Conservation (phyloP, 495 filamentous ascomycete species). For the Tuber aestivum region DNA sequence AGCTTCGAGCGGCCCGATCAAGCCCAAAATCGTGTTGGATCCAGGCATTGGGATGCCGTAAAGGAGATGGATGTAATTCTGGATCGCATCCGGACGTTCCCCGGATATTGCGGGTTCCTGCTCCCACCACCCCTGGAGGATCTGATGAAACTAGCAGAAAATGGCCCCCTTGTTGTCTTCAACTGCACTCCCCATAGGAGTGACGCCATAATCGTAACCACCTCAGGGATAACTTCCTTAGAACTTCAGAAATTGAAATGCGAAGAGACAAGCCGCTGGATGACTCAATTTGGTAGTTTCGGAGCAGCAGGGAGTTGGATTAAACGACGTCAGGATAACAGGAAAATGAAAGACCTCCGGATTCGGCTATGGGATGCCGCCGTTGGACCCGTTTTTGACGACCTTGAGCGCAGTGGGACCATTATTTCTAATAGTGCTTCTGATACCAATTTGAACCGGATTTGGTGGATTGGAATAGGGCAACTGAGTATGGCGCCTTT, state of each 20-base stretch:
- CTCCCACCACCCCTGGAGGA: constrained; percentile 16
- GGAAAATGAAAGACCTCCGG: constrained; percentile 15
- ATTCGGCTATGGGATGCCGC: too few species aligned
- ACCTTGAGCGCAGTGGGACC: too few species aligned
- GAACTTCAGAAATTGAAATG: background rate
- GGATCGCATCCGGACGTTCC: too few species aligned
- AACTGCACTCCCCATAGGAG: constrained; percentile 12
- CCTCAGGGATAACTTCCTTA: constrained; percentile 12
- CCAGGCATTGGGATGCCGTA: background rate
- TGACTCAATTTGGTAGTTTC: constrained; percentile 6
- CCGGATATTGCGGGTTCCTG: constrained; percentile 26
- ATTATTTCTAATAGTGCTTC: too few species aligned
- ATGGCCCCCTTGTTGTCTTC: constrained; percentile 26
- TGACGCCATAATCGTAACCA: constrained; percentile 32
- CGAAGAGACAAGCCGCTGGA: constrained; percentile 1
- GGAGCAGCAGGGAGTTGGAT: background rate
- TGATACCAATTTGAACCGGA: too few species aligned
- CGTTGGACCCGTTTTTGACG: too few species aligned
- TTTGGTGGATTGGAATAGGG: too few species aligned
- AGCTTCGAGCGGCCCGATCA: too few species aligned
- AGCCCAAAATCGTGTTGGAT: background rate
- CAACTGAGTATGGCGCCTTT: constrained; percentile 12
- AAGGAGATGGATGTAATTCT: constrained; percentile 18
- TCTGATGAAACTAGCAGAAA: constrained; percentile 14
- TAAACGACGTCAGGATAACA: constrained; percentile 13